Percentiles rank a stretch among this genome's conserved stretches.
phyloP scores from a whole-genome alignment of 129 eudicot genomes.

The Lonicera japonica region DNA sequence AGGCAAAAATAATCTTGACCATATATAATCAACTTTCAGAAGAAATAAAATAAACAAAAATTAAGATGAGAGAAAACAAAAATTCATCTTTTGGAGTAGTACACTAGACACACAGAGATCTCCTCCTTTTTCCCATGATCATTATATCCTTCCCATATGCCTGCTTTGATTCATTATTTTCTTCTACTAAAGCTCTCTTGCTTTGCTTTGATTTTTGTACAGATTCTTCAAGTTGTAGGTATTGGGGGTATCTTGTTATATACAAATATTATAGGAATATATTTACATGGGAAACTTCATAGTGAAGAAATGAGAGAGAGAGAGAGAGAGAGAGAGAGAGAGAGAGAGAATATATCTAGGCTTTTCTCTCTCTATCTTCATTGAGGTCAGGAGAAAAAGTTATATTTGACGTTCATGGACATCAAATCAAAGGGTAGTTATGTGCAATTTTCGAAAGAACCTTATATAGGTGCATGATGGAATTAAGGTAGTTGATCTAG shows the following conservation, averaged over 20 bases:
- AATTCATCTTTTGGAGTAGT: conserved; percentile 23
- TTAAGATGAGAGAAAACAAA: conserved; percentile 21
- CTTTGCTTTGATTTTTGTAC: conserved; percentile 19
- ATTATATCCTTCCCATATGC: conserved; percentile 22
- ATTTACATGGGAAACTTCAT: conserved; percentile 21
- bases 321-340: conserved; percentile 3
- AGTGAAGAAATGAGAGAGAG: conserved; percentile 17
- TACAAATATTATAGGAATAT: conserved; percentile 1
- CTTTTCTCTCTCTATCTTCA: too few relatives aligned
- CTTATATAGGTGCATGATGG: not conserved
- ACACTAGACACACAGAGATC: conserved; percentile 13
- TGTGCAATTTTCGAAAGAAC: not conserved
- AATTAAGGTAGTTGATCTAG: too few relatives aligned
- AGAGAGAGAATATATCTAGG: not conserved
- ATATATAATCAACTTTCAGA: conserved; percentile 27
- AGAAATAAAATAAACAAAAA: conserved; percentile 7
- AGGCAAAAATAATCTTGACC: conserved; percentile 37
- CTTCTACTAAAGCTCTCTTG: conserved; percentile 16
- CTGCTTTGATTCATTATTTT: conserved; percentile 10
- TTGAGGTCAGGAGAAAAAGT: not conserved
- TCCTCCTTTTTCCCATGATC: conserved; percentile 25
- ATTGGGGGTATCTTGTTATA: conserved; percentile 17
- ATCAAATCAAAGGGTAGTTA: conserved; percentile 3
- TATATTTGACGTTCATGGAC: conserved; percentile 2
- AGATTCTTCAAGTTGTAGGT: conserved; percentile 32